These are phyloP conservation scores for Pythium utonaiense DNA, from an alignment of 352 stramenopile species.

Conservation along the genomic window DNA sequence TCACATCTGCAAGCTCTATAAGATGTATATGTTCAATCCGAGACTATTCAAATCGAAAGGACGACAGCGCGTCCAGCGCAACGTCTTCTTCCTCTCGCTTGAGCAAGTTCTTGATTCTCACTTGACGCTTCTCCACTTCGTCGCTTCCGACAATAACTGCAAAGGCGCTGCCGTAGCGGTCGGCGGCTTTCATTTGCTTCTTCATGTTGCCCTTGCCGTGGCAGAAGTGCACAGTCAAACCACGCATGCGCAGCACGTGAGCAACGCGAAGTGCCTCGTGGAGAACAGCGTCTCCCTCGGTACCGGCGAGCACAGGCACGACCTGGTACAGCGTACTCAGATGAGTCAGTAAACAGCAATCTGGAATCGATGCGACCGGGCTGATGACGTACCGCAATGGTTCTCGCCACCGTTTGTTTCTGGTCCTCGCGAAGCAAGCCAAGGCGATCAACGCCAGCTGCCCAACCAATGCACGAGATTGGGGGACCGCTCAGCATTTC, in stretches of 20 bases:
- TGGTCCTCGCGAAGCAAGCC: conserved; percentile 48
- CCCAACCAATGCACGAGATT: conserved; percentile 78
- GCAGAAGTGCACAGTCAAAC: conserved; percentile 77
- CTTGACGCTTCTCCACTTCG: conserved; percentile 53
- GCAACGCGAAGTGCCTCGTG: conserved; percentile 62
- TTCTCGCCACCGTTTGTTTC: conserved; percentile 13
- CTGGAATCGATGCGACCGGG: not conserved
- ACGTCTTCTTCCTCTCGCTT: conserved; percentile 54
- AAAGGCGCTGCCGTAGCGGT: conserved; percentile 60
- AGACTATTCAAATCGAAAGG: conserved; percentile 16
- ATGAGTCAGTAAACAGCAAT: not conserved
- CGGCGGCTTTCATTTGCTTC: conserved; percentile 86
- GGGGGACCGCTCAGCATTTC: conserved; percentile 59
- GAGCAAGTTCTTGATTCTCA: conserved; percentile 78
- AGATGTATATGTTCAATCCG: not conserved
- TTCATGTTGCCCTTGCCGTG: conserved; percentile 79
- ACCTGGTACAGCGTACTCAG: conserved; percentile 30
- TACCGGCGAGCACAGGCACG: conserved; percentile 52
- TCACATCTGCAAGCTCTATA: conserved; percentile 2
- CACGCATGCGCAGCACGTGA: conserved; percentile 60
- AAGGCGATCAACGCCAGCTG: conserved; percentile 78
- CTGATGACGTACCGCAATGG: conserved; percentile 47
- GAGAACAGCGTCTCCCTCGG: conserved; percentile 42
- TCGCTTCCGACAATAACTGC: conserved; percentile 72
- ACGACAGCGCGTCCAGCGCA: conserved; percentile 13